Conservation (phyloP, 2,329 filamentous ascomycete genomes). For the Cercospora nicotianae region DNA sequence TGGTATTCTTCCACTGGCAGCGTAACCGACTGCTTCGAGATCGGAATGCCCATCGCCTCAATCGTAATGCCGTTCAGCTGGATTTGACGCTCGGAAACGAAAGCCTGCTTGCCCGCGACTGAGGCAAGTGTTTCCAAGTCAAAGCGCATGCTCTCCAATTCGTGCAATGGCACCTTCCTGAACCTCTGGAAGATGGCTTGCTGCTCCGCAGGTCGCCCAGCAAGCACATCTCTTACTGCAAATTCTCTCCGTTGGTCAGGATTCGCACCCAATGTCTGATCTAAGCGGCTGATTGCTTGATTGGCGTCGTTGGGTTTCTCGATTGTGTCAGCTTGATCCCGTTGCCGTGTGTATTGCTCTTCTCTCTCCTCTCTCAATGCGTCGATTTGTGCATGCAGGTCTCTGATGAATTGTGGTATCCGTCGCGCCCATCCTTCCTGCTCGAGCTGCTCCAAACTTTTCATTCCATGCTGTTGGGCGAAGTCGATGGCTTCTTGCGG, state of each 20-base stretch:
- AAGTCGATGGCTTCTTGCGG: slow-evolving; percentile 31
- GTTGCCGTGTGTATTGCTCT: slow-evolving; percentile 14
- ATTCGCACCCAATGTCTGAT: slow-evolving; percentile 14
- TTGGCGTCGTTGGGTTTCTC: not conserved
- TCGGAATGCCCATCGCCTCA: slow-evolving; percentile 35
- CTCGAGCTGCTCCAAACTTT: slow-evolving; percentile 30
- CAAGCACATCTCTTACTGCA: slow-evolving; percentile 19
- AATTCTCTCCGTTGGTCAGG: slow-evolving; percentile 14
- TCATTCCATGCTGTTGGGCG: slow-evolving; percentile 26
- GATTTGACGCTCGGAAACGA: slow-evolving; percentile 30
- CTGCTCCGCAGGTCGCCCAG: slow-evolving; percentile 11
- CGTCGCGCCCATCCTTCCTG: slow-evolving; percentile 31
- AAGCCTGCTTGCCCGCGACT: slow-evolving; percentile 20
- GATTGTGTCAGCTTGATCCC: slow-evolving; percentile 4
- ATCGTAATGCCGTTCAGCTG: slow-evolving; percentile 34
- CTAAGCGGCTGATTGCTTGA: slow-evolving; percentile 10
- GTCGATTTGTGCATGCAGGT: slow-evolving; percentile 23
- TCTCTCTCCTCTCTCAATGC: slow-evolving; percentile 20
- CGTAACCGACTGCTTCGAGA: slow-evolving; percentile 33
- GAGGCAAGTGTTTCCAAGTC: slow-evolving; percentile 20
- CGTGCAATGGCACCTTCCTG: slow-evolving; percentile 15
- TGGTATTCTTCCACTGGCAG: slow-evolving; percentile 27
- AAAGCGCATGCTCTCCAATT: slow-evolving; percentile 24
- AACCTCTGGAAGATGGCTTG: slow-evolving; percentile 19
- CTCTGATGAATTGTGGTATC: slow-evolving; percentile 26